Conservation (phyloP, 2,329 filamentous ascomycete species). For the Xylariaceae sp. region DNA sequence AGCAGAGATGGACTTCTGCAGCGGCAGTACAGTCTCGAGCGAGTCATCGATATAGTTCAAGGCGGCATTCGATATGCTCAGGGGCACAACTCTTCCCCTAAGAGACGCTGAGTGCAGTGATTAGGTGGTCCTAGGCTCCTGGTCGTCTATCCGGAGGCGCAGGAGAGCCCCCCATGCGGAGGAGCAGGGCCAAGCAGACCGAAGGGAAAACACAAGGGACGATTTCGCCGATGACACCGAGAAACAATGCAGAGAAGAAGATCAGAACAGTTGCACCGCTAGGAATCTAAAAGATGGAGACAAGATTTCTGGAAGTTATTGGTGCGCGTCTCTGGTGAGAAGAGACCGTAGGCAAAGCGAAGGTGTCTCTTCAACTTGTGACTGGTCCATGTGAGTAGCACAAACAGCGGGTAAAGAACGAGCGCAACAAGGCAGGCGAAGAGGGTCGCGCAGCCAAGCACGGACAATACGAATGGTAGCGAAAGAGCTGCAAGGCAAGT, state of each 20-base stretch:
- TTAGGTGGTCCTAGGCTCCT: slow-evolving; percentile 12
- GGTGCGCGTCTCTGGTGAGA: slow-evolving; percentile 34
- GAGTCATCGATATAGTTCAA: slow-evolving; percentile 32
- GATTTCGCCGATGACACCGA: slow-evolving; percentile 16
- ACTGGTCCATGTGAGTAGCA: slow-evolving; percentile 25
- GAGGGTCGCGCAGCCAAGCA: slow-evolving; percentile 11
- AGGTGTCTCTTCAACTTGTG: slow-evolving; percentile 23
- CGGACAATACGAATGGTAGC: slow-evolving; percentile 1
- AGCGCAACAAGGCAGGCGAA: slow-evolving; percentile 9
- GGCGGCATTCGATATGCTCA: slow-evolving; percentile 16
- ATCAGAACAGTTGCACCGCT: slow-evolving; percentile 21
- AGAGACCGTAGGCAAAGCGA: slow-evolving; percentile 24
- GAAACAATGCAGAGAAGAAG: slow-evolving; percentile 17
- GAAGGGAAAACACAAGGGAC: slow-evolving; percentile 13
- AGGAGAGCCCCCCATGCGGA: slow-evolving; percentile 13
- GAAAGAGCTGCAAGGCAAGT: neutral
- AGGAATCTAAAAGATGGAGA: slow-evolving; percentile 29
- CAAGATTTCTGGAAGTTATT: slow-evolving; percentile 25
- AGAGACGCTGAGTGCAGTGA: slow-evolving; percentile 22
- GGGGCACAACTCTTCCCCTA: slow-evolving; percentile 20
- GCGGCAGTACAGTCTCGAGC: slow-evolving; percentile 23
- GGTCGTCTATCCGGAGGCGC: slow-evolving; percentile 16
- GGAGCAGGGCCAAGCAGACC: slow-evolving; percentile 19
- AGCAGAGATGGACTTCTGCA: slow-evolving; percentile 25
- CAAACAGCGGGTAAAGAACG: slow-evolving; percentile 25